A percentile compares a stretch with the other conserved stretches of the same genome.
These are phyloP conservation scores for Ligustrum vulgare DNA, from an alignment of 257 asterid genomes.

Conservation along the genomic window DNA sequence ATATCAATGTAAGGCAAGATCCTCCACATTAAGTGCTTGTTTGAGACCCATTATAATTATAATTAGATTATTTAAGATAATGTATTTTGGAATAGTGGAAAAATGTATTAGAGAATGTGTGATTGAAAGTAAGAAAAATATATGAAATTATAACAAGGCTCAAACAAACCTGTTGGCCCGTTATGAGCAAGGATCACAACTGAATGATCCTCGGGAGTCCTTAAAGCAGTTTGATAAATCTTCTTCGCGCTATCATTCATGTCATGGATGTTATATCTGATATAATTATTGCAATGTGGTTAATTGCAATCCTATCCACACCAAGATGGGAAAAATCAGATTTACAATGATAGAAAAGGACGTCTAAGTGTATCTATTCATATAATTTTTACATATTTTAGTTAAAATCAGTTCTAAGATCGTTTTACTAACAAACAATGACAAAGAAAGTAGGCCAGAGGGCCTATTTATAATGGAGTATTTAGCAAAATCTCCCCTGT, in stretches of 20 bases:
- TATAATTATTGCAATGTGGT: slow-evolving; percentile 21
- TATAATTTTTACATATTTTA: background rate
- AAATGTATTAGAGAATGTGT: too few relatives aligned
- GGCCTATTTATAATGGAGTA: background rate
- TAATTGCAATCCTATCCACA: slow-evolving; percentile 18
- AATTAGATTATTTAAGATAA: too few relatives aligned
- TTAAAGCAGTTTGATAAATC: slow-evolving; percentile 62
- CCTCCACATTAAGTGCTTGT: slow-evolving; percentile 7
- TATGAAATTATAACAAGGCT: too few relatives aligned
- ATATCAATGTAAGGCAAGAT: slow-evolving; percentile 15
- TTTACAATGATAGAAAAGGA: background rate
- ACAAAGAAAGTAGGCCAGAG: background rate
- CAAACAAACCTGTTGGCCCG: slow-evolving; percentile 98
- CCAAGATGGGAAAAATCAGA: background rate
- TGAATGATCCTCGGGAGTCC: slow-evolving; percentile 72
- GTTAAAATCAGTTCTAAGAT: background rate
- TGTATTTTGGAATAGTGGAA: too few relatives aligned
- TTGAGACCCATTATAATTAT: too few relatives aligned
- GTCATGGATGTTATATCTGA: slow-evolving; percentile 67
- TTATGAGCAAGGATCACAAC: slow-evolving; percentile 87
- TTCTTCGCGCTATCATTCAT: slow-evolving; percentile 71
- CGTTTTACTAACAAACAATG: background rate
- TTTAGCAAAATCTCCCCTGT: background rate
- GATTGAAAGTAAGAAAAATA: too few relatives aligned
- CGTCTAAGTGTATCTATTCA: background rate